phyloP scores from a whole-genome alignment of 805 yeast genomes.

The Candida peoriensis region DNA sequence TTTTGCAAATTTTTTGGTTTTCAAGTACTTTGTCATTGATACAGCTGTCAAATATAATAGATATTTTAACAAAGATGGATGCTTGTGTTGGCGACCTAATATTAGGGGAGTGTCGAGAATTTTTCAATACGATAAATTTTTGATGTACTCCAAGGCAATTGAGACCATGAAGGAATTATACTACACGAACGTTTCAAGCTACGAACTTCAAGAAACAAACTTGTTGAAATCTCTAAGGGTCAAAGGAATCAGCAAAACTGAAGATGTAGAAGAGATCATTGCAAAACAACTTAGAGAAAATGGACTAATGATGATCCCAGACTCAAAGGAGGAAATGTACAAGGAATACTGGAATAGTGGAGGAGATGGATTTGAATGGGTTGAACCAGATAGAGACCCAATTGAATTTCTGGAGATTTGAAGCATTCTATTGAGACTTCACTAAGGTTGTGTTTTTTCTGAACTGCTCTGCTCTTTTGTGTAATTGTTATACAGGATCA shows the following conservation, averaged over 20 bases:
- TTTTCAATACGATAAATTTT: constrained; percentile 1
- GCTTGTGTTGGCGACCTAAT: background rate
- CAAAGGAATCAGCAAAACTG: background rate
- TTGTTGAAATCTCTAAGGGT: constrained; percentile 2
- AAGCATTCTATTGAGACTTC: background rate
- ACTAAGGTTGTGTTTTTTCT: background rate
- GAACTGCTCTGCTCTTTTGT: background rate
- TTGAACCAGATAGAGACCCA: constrained; percentile 11
- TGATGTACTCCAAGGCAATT: constrained; percentile 3
- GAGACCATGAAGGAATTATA: constrained; percentile 5
- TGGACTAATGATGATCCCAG: constrained; percentile 3
- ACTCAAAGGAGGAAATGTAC: constrained; percentile 4
- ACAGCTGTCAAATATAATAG: no score
- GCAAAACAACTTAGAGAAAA: constrained; percentile 2
- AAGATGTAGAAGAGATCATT: background rate
- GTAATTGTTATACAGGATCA: no score
- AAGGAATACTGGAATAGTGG: constrained; percentile 8
- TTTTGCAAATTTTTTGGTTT: background rate
- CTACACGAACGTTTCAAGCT: constrained; percentile 7
- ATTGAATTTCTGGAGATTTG: constrained; percentile 5
- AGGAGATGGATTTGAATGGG: constrained; percentile 11
- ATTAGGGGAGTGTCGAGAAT: constrained; percentile 2
- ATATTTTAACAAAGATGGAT: no score
- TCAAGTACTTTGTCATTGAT: constrained; percentile 2
- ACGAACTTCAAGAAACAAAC: constrained; percentile 1